These are phyloP conservation scores for Patellifolia procumbens DNA, from an alignment of 179 eudicot species.

Conservation along the genomic window DNA sequence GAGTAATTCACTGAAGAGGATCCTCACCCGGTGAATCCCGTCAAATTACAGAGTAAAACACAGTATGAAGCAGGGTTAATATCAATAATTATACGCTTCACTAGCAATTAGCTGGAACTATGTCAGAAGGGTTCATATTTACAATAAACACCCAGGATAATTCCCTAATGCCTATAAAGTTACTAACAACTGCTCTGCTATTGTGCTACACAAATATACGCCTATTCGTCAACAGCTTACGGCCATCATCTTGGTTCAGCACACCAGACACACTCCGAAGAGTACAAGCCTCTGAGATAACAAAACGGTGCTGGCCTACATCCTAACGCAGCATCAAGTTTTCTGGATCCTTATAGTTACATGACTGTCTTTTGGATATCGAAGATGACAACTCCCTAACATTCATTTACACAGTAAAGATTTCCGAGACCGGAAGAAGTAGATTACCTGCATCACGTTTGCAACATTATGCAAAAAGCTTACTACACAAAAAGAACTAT, in stretches of 20 bases:
- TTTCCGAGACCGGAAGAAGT: neutral
- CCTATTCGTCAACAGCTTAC: neutral
- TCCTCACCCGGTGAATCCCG: no score
- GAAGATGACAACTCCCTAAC: neutral
- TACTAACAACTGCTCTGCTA: neutral
- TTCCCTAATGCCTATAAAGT: neutral
- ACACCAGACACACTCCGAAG: neutral
- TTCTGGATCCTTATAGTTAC: neutral
- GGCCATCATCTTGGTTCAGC: neutral
- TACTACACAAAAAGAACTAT: neutral
- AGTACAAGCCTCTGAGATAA: neutral
- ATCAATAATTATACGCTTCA: neutral
- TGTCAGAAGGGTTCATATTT: neutral
- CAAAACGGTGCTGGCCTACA: neutral
- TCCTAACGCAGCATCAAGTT: neutral
- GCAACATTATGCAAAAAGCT: neutral
- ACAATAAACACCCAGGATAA: neutral
- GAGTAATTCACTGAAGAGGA: no score
- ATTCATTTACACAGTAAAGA: neutral
- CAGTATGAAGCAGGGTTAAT: no score
- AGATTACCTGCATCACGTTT: conserved; percentile 1
- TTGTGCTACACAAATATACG: neutral
- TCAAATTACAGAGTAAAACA: no score
- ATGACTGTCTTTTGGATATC: neutral
- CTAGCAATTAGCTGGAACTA: neutral